A percentile compares a stretch with the other conserved stretches of the same genome.
Conservation (phyloP, 306 rosid species). For the Pachyrhizus erosus region DNA sequence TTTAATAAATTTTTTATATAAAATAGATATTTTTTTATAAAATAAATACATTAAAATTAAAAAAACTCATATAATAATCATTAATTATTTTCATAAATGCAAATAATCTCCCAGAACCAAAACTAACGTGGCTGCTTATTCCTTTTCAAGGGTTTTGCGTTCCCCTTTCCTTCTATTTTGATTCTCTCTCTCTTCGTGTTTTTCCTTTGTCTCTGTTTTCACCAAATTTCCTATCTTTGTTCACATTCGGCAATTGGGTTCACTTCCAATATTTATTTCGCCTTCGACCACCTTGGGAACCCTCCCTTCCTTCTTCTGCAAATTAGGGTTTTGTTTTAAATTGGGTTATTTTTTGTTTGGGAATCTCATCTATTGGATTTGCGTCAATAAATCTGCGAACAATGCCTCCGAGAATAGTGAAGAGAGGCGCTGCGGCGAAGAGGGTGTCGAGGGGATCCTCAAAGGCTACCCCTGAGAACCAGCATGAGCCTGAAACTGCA, state of each 20-base stretch:
- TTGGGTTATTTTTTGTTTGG: background rate
- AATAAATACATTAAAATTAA: too few relatives aligned
- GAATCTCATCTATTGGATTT: conserved; percentile 3
- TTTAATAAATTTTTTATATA: too few relatives aligned
- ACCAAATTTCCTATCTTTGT: background rate
- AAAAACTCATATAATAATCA: too few relatives aligned
- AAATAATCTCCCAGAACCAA: background rate
- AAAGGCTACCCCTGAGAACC: conserved; percentile 28
- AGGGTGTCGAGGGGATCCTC: conserved; percentile 23
- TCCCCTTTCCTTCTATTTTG: background rate
- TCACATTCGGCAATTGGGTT: background rate
- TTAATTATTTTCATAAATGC: too few relatives aligned
- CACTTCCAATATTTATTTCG: background rate
- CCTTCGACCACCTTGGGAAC: background rate
- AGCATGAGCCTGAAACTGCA: conserved; percentile 35
- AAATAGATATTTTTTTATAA: too few relatives aligned
- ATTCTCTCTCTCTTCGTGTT: background rate
- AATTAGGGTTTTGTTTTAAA: conserved; percentile 21
- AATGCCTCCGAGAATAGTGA: conserved; percentile 46
- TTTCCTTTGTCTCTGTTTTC: background rate
- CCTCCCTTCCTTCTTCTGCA: background rate
- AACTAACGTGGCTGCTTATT: background rate
- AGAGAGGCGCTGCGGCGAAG: conserved; percentile 42
- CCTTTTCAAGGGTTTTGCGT: conserved; percentile 24
- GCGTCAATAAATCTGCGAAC: background rate